Evolutionary conservation across 2,329 filamentous ascomycete genomes (phyloP).

Genomic region (Aspergillus sp.): DNA sequence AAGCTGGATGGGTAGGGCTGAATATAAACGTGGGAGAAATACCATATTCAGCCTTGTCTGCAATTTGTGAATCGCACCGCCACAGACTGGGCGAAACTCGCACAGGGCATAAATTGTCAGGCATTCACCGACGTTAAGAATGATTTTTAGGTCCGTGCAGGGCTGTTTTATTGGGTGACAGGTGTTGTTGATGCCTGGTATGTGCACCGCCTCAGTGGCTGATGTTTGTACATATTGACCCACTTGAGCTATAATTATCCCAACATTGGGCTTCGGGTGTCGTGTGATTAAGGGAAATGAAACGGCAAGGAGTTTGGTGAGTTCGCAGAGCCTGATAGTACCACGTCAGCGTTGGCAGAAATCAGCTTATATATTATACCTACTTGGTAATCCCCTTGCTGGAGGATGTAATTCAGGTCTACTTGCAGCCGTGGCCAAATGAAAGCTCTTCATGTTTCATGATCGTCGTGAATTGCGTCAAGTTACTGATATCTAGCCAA

Average conservation of each 20-base stretch:
- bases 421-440: neutral
- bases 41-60: neutral
- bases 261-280: neutral
- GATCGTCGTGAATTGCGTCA: slow-evolving; percentile 4
- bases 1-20: neutral
- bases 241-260: slow-evolving; percentile 9
- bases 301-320: neutral
- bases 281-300: neutral
- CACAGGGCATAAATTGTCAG: neutral
- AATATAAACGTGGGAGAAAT: neutral
- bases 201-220: slow-evolving; percentile 28
- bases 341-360: neutral
- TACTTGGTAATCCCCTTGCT: neutral
- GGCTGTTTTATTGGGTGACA: neutral
- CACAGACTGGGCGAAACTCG: neutral
- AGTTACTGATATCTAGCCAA: slow-evolving; percentile 22
- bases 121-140: neutral
- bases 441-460: neutral
- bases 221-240: slow-evolving; percentile 10
- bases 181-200: slow-evolving; percentile 9
- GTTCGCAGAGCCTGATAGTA: neutral
- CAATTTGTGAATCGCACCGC: neutral
- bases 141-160: neutral
- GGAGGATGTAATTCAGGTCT: neutral
- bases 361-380: neutral